A percentile compares a stretch with the other conserved stretches of the same genome.
Evolutionary conservation across 768 basidiomycete species (phyloP).

Genomic region (Leccinum truebloodii): DNA sequence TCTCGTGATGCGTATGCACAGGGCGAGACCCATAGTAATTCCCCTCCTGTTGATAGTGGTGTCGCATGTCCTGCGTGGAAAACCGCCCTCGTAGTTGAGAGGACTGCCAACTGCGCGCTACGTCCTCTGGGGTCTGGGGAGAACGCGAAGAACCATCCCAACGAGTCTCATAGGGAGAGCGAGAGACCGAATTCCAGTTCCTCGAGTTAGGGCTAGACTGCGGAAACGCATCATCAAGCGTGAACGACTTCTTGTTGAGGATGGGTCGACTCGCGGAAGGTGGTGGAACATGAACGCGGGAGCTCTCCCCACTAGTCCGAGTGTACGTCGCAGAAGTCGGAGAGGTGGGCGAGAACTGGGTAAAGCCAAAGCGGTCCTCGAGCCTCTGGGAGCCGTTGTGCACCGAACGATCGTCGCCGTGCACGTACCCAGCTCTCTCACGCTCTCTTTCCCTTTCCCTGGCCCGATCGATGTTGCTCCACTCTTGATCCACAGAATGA

Average conservation of each 20-base stretch:
- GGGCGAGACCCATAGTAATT: conserved; percentile 12
- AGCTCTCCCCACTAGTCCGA: conserved; percentile 8
- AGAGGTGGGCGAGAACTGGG: conserved; percentile 14
- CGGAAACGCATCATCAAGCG: conserved; percentile 26
- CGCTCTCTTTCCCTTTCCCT: conserved; percentile 27
- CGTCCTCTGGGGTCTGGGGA: conserved; percentile 32
- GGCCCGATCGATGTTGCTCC: conserved; percentile 27
- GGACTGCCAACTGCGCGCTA: conserved; percentile 33
- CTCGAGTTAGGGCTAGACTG: conserved; percentile 25
- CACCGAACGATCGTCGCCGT: conserved; percentile 28
- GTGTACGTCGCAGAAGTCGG: conserved; percentile 17
- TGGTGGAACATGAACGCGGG: conserved; percentile 23
- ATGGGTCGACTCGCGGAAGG: conserved; percentile 36
- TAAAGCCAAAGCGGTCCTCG: conserved; percentile 18
- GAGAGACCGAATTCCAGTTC: conserved; percentile 22
- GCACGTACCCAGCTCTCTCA: conserved; percentile 17
- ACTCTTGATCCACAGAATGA: conserved; percentile 30
- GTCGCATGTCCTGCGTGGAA: conserved; percentile 35
- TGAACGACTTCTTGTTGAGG: conserved; percentile 30
- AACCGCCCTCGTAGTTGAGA: conserved; percentile 26
- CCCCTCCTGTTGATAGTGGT: conserved; percentile 25
- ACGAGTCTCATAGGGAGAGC: conserved; percentile 30
- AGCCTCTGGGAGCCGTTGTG: conserved; percentile 12
- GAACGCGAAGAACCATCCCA: conserved; percentile 32
- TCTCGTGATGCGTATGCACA: conserved; percentile 32